Evolutionary conservation across 23 red algal species (phyloP), one percentile per base, ranked within the genome.

Genomic region (Gracilaria domingensis): DNA sequence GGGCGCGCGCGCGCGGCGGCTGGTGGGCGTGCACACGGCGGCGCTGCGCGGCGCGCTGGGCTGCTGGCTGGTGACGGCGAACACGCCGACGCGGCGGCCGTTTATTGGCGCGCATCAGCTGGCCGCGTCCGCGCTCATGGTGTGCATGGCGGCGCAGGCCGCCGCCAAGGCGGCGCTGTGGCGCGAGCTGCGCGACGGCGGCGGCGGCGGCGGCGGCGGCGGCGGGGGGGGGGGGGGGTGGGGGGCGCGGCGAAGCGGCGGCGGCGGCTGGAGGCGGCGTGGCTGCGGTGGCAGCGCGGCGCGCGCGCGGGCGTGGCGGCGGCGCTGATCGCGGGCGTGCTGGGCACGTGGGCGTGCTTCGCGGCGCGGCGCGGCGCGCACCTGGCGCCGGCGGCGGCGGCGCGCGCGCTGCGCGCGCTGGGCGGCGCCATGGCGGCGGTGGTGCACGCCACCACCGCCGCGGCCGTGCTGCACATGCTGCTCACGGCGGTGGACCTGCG

Each of bases 91-190:
- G 18, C 30, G 1, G 39, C 38, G 39, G 0, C 72, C 72, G 21
- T 25, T 50, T 0, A 28, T 77, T 21, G 1, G 24, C 40, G 42
- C 45, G 72, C 72, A 77, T 28, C 72, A 77, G 45, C 16, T 77
- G 40, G 39, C 23, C 23, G 72, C 72, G 13, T 77, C 72, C 8
- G 4, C 20, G 72, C 72, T 77, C 40, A 77, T 77, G 72, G 3
- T n/a, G 2, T 8, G 40, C 28, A 40, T 77, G 38, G 72, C 72
- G 13, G 39, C 12, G 72, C 72, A 77, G 21, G 42, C n/a, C 7
- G 20, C n/a, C 8, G 7, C 28, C 40, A 77, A 77, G 25, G 1
- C 4, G 39, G 2, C 40, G 0, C 23, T 77, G 0, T 8, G 26
- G 38, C 23, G 18, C 45, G 5, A 12, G 45, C 45, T 77, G 20